These are phyloP conservation scores for Aphanomyces cochlioides DNA, from an alignment of 352 stramenopile species.

Conservation along the genomic window DNA sequence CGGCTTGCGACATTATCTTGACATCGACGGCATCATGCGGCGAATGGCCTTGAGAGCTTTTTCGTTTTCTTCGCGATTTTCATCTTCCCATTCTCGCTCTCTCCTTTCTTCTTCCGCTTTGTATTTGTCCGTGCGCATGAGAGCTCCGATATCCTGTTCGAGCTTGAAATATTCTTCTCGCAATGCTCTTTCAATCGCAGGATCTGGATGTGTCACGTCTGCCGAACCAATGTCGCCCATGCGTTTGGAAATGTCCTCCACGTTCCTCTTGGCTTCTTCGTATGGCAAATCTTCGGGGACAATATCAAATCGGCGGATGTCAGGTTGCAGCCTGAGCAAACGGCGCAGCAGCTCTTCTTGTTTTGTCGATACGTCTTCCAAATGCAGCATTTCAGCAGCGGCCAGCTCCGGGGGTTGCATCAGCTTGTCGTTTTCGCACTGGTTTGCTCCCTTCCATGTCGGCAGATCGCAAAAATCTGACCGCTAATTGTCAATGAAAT, in stretches of 20 bases:
- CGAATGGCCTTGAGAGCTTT: conserved; percentile 86
- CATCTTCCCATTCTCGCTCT: conserved; percentile 89
- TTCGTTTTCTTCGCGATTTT: conserved; percentile 82
- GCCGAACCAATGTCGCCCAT: conserved; percentile 91
- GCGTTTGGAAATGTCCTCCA: conserved; percentile 84
- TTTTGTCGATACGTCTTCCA: conserved; percentile 42
- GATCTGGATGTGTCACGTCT: conserved; percentile 83
- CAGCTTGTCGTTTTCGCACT: neutral
- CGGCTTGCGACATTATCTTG: conserved; percentile 68
- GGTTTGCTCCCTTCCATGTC: no score
- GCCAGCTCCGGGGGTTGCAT: neutral
- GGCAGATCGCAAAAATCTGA: neutral
- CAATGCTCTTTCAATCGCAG: conserved; percentile 72
- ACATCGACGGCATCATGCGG: conserved; percentile 90
- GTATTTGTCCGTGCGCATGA: conserved; percentile 91
- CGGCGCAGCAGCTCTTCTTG: conserved; percentile 75
- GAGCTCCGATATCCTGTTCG: conserved; percentile 88
- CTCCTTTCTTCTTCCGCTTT: conserved; percentile 83
- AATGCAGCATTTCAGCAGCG: neutral
- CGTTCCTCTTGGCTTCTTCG: conserved; percentile 87
- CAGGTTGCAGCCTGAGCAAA: conserved; percentile 77
- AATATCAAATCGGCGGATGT: conserved; percentile 77
- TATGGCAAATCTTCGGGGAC: conserved; percentile 90
- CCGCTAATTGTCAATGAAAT: no score
- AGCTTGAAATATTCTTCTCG: conserved; percentile 91